Evolutionary conservation across 768 basidiomycete species (phyloP).

Genomic region (Tylopilus subfusipes): DNA sequence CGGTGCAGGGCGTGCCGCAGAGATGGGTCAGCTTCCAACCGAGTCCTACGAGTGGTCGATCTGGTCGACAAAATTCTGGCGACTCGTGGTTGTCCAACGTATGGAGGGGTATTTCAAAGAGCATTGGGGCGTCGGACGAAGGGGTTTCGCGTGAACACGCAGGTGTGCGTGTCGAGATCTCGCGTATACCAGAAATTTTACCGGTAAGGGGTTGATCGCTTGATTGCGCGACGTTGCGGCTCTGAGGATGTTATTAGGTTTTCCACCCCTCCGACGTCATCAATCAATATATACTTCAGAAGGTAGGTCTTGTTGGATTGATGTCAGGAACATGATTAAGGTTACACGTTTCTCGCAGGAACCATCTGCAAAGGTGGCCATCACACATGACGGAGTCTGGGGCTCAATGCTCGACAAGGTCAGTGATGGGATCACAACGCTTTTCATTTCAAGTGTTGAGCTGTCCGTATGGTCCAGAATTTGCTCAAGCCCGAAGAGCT

Average conservation of each 20-base stretch:
- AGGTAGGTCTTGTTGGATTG: conserved; percentile 4
- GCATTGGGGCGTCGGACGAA: conserved; percentile 10
- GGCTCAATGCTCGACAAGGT: conserved; percentile 16
- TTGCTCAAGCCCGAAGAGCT: conserved; percentile 13
- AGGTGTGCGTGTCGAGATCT: conserved; percentile 12
- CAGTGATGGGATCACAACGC: background rate
- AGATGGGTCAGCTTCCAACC: conserved; percentile 13
- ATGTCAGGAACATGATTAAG: background rate
- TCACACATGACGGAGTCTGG: conserved; percentile 26
- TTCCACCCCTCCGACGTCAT: conserved; percentile 26
- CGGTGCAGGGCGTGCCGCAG: conserved; percentile 15
- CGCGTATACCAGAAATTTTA: conserved; percentile 17
- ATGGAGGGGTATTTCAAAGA: conserved; percentile 16
- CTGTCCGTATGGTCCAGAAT: background rate
- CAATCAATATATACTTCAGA: conserved; percentile 23
- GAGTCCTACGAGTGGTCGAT: background rate
- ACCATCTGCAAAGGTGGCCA: conserved; percentile 22
- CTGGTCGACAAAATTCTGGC: background rate
- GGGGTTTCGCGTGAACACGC: background rate
- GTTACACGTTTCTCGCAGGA: conserved; percentile 4
- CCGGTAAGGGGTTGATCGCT: conserved; percentile 8
- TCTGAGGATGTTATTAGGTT: conserved; percentile 11
- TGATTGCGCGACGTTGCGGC: background rate
- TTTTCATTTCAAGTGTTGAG: background rate
- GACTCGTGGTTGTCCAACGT: conserved; percentile 20